Base-by-base conservation (phyloP, 148 eudicot genomes). In the Diospyros lotus region DNA sequence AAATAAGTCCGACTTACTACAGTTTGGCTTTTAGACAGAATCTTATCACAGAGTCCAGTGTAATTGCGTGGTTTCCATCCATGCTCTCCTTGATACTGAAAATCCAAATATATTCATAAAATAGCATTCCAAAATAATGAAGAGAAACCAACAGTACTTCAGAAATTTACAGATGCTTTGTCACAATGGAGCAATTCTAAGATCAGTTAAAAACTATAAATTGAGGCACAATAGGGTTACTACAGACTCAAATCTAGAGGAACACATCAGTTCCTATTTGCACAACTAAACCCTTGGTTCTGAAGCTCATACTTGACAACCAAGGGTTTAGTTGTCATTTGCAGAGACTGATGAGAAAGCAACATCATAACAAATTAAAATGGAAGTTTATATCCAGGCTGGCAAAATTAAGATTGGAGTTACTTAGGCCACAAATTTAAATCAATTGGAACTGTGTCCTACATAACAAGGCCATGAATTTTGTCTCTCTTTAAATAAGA, bases 61-160 rank as follows among this genome's bases (percentile, higher is more conserved):
- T 92, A 95, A 72, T 90, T 95, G 77, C 77, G 77, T 65, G 98
- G 97, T 83, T 89, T 87, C 98, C 98, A 95, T 63, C 98, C 97
- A 64, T 92, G 79, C 78, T 89, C 92, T 67, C 94, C 94, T 90
- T 90, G 97, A 86, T 94, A 95, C 98, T 95, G 83, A 73, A 82
- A 28, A 81, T 45, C 66, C 68, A 42, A 81, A 15, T 70, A 45
- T 40, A 48, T 8, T 38, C 71, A 63, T 60, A 54, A 28, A 61
- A 39, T 18, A 41, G 41, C 6, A 61, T 56, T 13, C 39, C 75
- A 48, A 4, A 61, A 38, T 64, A 38, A 67, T 17, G 17, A 45
- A 48, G 11, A 64, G 14, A 43, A 38, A 76, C 64, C 45, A 18
- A 80, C 41, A 77, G 53, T 63, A 48, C 53, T 52, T 40, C 4